These are phyloP conservation scores for Pichia inconspicua DNA, from an alignment of 1,139 yeast genomes.

Conservation along the genomic window DNA sequence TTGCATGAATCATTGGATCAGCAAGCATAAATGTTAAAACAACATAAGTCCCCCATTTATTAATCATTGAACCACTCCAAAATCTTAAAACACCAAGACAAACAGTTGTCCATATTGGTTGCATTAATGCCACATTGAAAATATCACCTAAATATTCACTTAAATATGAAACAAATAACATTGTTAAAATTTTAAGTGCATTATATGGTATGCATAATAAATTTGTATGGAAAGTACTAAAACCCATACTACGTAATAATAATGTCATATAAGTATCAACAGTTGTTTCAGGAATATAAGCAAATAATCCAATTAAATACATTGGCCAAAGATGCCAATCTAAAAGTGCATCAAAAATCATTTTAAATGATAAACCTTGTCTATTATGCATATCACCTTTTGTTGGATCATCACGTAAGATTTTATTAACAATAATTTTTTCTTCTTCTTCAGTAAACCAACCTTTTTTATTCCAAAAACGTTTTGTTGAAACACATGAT, in stretches of 20 bases:
- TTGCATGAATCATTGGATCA: conserved; percentile 45
- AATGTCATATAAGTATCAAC: conserved; percentile 43
- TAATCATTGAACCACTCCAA: conserved; percentile 42
- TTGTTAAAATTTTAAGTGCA: conserved; percentile 31
- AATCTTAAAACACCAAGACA: conserved; percentile 37
- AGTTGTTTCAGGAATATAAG: conserved; percentile 38
- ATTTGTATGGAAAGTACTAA: conserved; percentile 47
- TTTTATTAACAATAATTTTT: conserved; percentile 53
- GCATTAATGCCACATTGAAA: conserved; percentile 29
- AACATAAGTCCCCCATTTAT: conserved; percentile 47
- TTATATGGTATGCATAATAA: conserved; percentile 45
- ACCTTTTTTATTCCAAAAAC: conserved; percentile 38
- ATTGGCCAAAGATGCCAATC: conserved; percentile 59
- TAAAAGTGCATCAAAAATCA: conserved; percentile 32
- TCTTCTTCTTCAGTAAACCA: conserved; percentile 61
- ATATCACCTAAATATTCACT: conserved; percentile 36
- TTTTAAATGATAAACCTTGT: conserved; percentile 37
- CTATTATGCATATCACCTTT: conserved; percentile 66
- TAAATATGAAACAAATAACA: conserved; percentile 33
- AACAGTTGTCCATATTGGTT: conserved; percentile 36
- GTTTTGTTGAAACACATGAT: conserved; percentile 47
- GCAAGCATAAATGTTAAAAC: conserved; percentile 42
- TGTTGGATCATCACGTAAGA: conserved; percentile 60
- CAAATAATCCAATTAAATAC: conserved; percentile 42
- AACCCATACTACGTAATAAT: conserved; percentile 45